Evolutionary conservation across 2,329 filamentous ascomycete species (phyloP).

Genomic region (Septoria linicola): DNA sequence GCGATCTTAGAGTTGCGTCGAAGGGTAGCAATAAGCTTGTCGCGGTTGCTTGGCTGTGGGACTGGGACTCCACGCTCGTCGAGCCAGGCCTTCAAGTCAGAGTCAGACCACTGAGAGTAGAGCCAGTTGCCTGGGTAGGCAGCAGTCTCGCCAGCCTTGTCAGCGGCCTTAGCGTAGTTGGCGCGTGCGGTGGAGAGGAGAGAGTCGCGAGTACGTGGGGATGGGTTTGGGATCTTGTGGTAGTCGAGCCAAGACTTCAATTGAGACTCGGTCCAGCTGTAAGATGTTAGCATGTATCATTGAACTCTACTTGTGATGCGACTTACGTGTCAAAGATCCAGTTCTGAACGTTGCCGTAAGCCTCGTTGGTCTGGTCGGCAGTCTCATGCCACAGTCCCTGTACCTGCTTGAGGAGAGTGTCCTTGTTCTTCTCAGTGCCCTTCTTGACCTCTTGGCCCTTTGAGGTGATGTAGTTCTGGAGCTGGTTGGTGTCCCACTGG

Average conservation of each 20-base stretch:
- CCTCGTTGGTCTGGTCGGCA: constrained; percentile 70
- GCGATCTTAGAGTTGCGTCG: constrained; percentile 77
- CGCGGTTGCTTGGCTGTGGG: constrained; percentile 79
- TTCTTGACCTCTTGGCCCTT: constrained; percentile 71
- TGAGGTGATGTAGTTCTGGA: constrained; percentile 64
- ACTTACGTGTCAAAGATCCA: constrained; percentile 85
- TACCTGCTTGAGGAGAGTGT: constrained; percentile 67
- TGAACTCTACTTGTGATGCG: background rate
- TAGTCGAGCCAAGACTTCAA: constrained; percentile 91
- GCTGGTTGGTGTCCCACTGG: constrained; percentile 69
- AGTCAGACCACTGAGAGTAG: constrained; percentile 87
- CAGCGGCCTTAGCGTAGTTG: constrained; percentile 76
- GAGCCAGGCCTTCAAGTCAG: constrained; percentile 90
- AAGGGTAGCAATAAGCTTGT: constrained; percentile 83
- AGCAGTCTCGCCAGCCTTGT: constrained; percentile 71
- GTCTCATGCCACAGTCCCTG: constrained; percentile 75
- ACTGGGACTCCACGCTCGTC: constrained; percentile 82
- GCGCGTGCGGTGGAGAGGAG: constrained; percentile 74
- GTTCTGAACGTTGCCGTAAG: constrained; percentile 71
- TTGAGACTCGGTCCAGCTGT: constrained; percentile 86
- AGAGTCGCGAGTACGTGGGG: constrained; percentile 81
- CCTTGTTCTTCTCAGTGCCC: constrained; percentile 65
- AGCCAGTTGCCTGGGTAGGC: constrained; percentile 95
- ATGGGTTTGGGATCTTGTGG: constrained; percentile 80
- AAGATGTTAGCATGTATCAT: constrained; percentile 39